Conservation (phyloP, 1,284 basidiomycete species). For the Cystobasidiaceae sp. region DNA sequence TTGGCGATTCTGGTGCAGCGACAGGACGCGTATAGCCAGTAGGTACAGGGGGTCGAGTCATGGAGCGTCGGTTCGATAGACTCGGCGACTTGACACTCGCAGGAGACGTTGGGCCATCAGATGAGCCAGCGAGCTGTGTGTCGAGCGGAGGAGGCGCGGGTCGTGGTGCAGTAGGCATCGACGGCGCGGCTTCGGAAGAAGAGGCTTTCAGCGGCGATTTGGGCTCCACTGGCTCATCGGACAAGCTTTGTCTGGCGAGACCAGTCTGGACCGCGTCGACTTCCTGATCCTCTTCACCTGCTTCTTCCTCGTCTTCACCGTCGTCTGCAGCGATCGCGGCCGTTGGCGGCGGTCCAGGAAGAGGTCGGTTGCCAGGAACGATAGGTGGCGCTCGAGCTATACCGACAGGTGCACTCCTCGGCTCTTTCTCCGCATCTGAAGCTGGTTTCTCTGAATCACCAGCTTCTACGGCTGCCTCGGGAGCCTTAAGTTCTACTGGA, state of each 20-base stretch:
- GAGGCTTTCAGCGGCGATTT: background rate
- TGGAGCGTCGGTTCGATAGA: conserved; percentile 11
- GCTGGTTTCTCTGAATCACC: conserved; percentile 13
- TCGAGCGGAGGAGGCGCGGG: conserved; percentile 1
- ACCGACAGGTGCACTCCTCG: conserved; percentile 5
- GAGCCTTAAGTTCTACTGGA: background rate
- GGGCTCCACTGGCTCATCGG: background rate
- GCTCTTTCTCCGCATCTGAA: conserved; percentile 11
- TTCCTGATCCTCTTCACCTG: conserved; percentile 30
- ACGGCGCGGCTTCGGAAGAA: background rate
- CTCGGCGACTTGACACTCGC: background rate
- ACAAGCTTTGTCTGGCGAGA: conserved; percentile 3
- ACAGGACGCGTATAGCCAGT: background rate
- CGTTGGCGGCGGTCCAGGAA: conserved; percentile 33
- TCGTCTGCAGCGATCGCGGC: conserved; percentile 30
- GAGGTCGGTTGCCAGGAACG: conserved; percentile 21
- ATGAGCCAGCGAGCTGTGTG: background rate
- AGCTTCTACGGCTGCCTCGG: background rate
- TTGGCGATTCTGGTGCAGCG: background rate
- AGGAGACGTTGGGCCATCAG: background rate
- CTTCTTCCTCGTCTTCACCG: conserved; percentile 19
- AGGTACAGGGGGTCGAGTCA: conserved; percentile 23
- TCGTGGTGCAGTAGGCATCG: background rate
- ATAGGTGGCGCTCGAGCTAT: too few species aligned
- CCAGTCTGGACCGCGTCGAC: background rate